Conservation (phyloP, 768 basidiomycete genomes). For the Lactarius trivialis region DNA sequence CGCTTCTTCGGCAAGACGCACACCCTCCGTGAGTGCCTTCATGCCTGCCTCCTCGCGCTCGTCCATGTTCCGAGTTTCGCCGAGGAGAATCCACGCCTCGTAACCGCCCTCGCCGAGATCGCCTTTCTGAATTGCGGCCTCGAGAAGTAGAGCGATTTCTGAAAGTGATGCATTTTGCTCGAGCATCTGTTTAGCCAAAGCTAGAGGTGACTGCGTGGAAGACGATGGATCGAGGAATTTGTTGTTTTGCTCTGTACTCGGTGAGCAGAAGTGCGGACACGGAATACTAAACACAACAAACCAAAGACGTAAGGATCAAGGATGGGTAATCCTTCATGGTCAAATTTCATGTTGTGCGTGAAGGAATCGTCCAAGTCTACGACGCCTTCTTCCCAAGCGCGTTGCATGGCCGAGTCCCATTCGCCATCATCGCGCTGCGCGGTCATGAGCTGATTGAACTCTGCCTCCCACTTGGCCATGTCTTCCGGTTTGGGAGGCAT, state of each 20-base stretch:
- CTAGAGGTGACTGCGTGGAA: constrained; percentile 44
- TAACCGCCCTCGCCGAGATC: constrained; percentile 76
- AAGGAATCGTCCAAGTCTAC: constrained; percentile 29
- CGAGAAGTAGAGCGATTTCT: constrained; percentile 79
- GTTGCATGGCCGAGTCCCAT: constrained; percentile 50
- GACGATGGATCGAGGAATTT: constrained; percentile 53
- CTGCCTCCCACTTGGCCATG: constrained; percentile 74
- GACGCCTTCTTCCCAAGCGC: constrained; percentile 43
- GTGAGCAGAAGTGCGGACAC: constrained; percentile 7
- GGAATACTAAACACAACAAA: constrained; percentile 32
- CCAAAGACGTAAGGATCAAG: constrained; percentile 72
- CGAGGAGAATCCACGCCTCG: constrained; percentile 89
- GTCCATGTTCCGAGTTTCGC: constrained; percentile 86
- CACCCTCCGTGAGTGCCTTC: constrained; percentile 70
- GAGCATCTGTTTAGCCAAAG: constrained; percentile 70
- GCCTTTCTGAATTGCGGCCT: constrained; percentile 82
- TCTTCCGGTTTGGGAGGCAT: constrained; percentile 54
- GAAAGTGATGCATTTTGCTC: constrained; percentile 79
- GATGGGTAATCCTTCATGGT: constrained; percentile 71
- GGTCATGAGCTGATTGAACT: constrained; percentile 74
- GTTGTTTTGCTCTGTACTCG: constrained; percentile 59
- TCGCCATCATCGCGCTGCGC: constrained; percentile 54
- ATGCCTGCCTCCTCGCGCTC: constrained; percentile 81
- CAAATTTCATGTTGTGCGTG: constrained; percentile 41
- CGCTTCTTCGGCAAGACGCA: constrained; percentile 54